Percentiles rank a stretch among this genome's conserved stretches.
Evolutionary conservation across 257 asterid species (phyloP).

Genomic region (Echium plantagineum): DNA sequence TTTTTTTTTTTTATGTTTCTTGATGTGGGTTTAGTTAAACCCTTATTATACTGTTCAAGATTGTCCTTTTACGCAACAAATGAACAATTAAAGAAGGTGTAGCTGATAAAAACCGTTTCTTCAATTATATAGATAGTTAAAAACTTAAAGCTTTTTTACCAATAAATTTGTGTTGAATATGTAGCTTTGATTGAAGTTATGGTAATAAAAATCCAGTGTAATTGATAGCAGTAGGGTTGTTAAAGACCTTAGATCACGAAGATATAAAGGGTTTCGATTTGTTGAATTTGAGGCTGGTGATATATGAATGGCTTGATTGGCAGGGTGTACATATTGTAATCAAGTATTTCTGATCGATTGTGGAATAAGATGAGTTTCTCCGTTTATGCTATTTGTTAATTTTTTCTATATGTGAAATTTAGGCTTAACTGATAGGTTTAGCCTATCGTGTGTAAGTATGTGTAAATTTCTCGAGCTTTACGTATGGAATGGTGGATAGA

Average conservation of each 20-base stretch:
- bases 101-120: too few relatives aligned
- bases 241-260: slow-evolving; percentile 43
- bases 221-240: slow-evolving; percentile 44
- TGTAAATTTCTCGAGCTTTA: too few relatives aligned
- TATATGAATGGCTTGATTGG: slow-evolving; percentile 59
- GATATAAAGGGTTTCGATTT: slow-evolving; percentile 75
- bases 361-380: too few relatives aligned
- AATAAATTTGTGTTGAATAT: too few relatives aligned
- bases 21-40: neutral
- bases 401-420: too few relatives aligned
- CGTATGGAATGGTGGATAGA: too few relatives aligned
- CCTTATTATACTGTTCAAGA: slow-evolving; percentile 22
- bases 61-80: slow-evolving; percentile 60
- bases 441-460: too few relatives aligned
- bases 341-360: too few relatives aligned
- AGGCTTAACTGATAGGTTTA: too few relatives aligned
- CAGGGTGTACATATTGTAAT: slow-evolving; percentile 25
- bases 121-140: neutral
- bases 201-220: neutral
- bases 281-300: slow-evolving; percentile 45
- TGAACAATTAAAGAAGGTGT: slow-evolving; percentile 29
- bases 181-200: neutral
- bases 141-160: too few relatives aligned
- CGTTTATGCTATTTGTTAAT: neutral
- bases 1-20: neutral